Evolutionary conservation across 2,329 filamentous ascomycete genomes (phyloP).

Genomic region (Coniochaeta sp.): DNA sequence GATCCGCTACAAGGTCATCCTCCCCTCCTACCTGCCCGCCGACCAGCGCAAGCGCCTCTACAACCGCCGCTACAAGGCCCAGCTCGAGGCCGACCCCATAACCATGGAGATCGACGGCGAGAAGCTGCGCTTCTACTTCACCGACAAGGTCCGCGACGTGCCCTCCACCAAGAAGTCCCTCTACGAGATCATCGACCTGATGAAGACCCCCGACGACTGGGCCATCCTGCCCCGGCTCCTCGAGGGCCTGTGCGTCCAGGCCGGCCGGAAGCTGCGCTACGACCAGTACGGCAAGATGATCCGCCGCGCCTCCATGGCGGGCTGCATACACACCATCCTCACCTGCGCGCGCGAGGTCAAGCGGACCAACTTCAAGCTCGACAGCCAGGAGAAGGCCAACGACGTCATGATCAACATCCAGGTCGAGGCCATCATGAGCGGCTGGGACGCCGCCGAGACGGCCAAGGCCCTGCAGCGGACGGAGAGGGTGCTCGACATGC

Average conservation of each 20-base stretch:
- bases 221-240: constrained; percentile 43
- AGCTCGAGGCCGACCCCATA: constrained; percentile 47
- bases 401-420: constrained; percentile 29
- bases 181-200: constrained; percentile 29
- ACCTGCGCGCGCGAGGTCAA: constrained; percentile 39
- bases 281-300: constrained; percentile 29
- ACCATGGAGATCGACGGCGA: constrained; percentile 51
- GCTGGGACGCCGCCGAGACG: constrained; percentile 26
- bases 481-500: constrained; percentile 39
- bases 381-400: constrained; percentile 30
- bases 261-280: constrained; percentile 27
- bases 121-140: constrained; percentile 41
- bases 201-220: constrained; percentile 42
- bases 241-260: constrained; percentile 36
- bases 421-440: constrained; percentile 31
- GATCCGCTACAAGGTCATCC: constrained; percentile 51
- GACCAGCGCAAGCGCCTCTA: constrained; percentile 47
- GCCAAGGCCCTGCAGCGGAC: constrained; percentile 35
- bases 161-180: constrained; percentile 33
- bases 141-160: constrained; percentile 32
- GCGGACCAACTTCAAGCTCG: constrained; percentile 37
- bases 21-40: constrained; percentile 50
- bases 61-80: constrained; percentile 34
- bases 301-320: constrained; percentile 29
- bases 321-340: constrained; percentile 37